These are phyloP conservation scores for Microstegium vimineum DNA, from an alignment of 176 grass and related monocot species.

Conservation along the genomic window DNA sequence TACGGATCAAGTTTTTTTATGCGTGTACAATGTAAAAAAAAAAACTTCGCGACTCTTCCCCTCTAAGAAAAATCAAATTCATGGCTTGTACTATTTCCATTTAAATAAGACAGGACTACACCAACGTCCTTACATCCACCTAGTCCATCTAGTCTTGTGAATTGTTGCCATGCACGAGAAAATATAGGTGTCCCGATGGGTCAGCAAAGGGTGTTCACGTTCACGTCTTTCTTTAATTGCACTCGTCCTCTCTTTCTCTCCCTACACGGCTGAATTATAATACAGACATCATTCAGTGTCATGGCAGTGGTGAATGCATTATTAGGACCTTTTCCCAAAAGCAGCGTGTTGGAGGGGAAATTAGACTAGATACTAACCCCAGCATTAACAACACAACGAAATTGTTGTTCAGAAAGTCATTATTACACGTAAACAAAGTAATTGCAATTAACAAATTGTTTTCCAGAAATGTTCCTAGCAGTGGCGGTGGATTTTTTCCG, in stretches of 20 bases:
- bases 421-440: neutral
- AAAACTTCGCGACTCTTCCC: too few relatives aligned
- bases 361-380: slow-evolving; percentile 16
- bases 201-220: neutral
- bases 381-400: slow-evolving; percentile 1
- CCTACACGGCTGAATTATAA: slow-evolving; percentile 17
- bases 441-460: neutral
- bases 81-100: too few relatives aligned
- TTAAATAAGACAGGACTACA: too few relatives aligned
- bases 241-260: neutral
- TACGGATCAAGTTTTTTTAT: too few relatives aligned
- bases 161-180: neutral
- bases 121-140: too few relatives aligned
- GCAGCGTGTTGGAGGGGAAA: neutral
- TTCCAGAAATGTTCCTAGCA: neutral
- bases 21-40: too few relatives aligned
- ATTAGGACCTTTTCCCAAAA: neutral
- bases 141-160: too few relatives aligned
- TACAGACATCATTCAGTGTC: neutral
- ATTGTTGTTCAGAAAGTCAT: neutral
- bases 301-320: neutral
- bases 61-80: too few relatives aligned
- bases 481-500: too few relatives aligned
- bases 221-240: slow-evolving; percentile 33
- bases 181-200: neutral